Conservation (phyloP, 1,139 yeast species). For the Keqinozyma sinolaborantium region DNA sequence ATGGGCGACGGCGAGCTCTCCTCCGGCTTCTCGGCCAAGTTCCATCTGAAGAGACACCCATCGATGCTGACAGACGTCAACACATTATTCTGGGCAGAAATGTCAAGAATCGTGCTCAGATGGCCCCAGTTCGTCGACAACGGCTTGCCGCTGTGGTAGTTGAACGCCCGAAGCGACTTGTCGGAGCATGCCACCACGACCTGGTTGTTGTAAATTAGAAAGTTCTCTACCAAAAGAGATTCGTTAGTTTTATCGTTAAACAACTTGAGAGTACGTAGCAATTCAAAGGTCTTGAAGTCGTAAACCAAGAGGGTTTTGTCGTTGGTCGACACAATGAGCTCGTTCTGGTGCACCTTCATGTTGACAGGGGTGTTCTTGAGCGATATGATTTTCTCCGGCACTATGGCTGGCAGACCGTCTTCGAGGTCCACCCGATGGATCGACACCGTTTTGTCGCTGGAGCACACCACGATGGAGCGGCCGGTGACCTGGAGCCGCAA, state of each 20-base stretch:
- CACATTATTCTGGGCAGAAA: slow-evolving; percentile 22
- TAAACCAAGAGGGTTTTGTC: slow-evolving; percentile 48
- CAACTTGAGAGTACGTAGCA: slow-evolving; percentile 38
- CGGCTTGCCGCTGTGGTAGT: slow-evolving; percentile 41
- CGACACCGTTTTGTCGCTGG: slow-evolving; percentile 57
- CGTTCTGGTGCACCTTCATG: slow-evolving; percentile 27
- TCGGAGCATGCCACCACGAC: slow-evolving; percentile 52
- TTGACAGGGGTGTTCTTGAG: slow-evolving; percentile 47
- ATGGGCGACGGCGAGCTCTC: neutral
- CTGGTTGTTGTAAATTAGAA: slow-evolving; percentile 21
- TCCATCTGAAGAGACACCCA: slow-evolving; percentile 55
- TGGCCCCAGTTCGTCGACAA: slow-evolving; percentile 62
- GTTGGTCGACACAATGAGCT: slow-evolving; percentile 47
- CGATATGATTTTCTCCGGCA: slow-evolving; percentile 45
- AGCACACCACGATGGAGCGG: slow-evolving; percentile 44
- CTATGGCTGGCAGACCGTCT: slow-evolving; percentile 11
- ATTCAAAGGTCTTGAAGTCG: slow-evolving; percentile 32
- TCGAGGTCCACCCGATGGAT: slow-evolving; percentile 37
- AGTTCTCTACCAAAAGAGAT: slow-evolving; percentile 40
- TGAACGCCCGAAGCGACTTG: slow-evolving; percentile 52
- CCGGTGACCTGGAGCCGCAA: slow-evolving; percentile 29
- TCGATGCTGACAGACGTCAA: slow-evolving; percentile 45
- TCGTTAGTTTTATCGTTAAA: slow-evolving; percentile 30
- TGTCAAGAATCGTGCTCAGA: slow-evolving; percentile 50
- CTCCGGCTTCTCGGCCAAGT: slow-evolving; percentile 9